A percentile compares a stretch with the other conserved stretches of the same genome.
Conservation (phyloP, 2,329 filamentous ascomycete genomes). For the Pestalotiopsis sp. region DNA sequence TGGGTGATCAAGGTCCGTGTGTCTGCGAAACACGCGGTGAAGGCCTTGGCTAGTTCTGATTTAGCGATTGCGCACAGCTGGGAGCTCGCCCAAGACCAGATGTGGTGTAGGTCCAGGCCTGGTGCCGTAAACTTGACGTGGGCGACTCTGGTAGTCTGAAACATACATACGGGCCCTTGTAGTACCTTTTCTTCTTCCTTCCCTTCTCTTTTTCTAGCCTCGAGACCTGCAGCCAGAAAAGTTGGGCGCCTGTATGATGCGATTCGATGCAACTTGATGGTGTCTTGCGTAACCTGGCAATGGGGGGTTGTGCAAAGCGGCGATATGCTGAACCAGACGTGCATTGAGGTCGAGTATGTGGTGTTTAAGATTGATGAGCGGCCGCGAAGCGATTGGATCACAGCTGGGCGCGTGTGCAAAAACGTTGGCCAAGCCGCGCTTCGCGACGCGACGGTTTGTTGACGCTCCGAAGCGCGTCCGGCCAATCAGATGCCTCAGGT, state of each 20-base stretch:
- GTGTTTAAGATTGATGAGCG: constrained; percentile 14
- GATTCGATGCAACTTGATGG: constrained; percentile 18
- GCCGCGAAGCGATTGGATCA: constrained; percentile 10
- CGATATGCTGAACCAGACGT: constrained; percentile 1
- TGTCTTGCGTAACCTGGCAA: not conserved
- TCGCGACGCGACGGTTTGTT: constrained; percentile 19
- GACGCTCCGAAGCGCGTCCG: constrained; percentile 19
- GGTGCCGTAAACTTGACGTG: not conserved
- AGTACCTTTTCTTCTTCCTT: too few species aligned
- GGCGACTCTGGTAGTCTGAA: not conserved
- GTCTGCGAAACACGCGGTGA: not conserved
- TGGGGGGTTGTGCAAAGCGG: not conserved
- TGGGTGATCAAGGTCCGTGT: not conserved
- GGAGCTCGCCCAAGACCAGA: not conserved
- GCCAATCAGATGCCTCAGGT: constrained; percentile 17
- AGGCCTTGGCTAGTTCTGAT: not conserved
- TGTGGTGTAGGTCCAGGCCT: not conserved
- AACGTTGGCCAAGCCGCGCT: constrained; percentile 4
- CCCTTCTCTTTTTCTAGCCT: not conserved
- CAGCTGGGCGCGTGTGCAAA: constrained; percentile 11
- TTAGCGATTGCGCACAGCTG: not conserved
- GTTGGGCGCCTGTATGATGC: constrained; percentile 5
- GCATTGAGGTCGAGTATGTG: constrained; percentile 4
- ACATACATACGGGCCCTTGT: not conserved
- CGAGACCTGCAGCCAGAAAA: not conserved